A percentile compares a stretch with the other conserved stretches of the same genome.
Conservation (phyloP, 768 basidiomycete genomes). For the Cubamyces sp. region DNA sequence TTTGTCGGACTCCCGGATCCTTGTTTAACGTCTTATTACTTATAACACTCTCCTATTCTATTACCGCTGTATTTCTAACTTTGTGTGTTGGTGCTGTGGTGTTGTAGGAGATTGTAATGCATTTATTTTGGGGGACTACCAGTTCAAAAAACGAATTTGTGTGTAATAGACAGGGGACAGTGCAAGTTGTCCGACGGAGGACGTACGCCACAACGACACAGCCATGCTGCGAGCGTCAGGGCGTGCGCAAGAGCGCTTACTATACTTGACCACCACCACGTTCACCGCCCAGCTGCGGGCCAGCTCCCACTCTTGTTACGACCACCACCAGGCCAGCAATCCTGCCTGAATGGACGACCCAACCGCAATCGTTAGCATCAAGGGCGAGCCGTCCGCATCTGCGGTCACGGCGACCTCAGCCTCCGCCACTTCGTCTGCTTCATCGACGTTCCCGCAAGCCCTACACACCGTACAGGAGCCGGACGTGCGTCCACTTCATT, state of each 20-base stretch:
- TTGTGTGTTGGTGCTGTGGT: background rate
- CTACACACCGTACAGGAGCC: constrained; percentile 41
- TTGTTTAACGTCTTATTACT: no score
- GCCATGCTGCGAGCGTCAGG: constrained; percentile 1
- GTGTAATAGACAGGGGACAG: background rate
- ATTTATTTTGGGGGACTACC: no score
- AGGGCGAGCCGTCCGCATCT: constrained; percentile 54
- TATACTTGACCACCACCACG: constrained; percentile 19
- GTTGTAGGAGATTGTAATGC: no score
- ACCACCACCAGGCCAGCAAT: constrained; percentile 4
- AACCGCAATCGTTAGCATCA: constrained; percentile 45
- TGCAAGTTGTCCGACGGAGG: background rate
- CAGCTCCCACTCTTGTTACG: constrained; percentile 7
- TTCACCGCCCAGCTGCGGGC: constrained; percentile 24
- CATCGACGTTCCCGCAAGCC: constrained; percentile 50
- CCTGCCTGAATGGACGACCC: constrained; percentile 33
- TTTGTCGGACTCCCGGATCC: no score
- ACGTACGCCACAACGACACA: background rate
- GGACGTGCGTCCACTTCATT: constrained; percentile 41
- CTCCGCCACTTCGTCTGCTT: constrained; percentile 49
- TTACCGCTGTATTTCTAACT: background rate
- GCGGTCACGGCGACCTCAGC: constrained; percentile 44
- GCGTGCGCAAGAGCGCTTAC: background rate
- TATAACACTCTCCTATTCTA: background rate
- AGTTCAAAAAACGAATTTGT: no score